Evolutionary conservation across 2,329 filamentous ascomycete genomes (phyloP).

Genomic region (Cladorrhinum sp.): DNA sequence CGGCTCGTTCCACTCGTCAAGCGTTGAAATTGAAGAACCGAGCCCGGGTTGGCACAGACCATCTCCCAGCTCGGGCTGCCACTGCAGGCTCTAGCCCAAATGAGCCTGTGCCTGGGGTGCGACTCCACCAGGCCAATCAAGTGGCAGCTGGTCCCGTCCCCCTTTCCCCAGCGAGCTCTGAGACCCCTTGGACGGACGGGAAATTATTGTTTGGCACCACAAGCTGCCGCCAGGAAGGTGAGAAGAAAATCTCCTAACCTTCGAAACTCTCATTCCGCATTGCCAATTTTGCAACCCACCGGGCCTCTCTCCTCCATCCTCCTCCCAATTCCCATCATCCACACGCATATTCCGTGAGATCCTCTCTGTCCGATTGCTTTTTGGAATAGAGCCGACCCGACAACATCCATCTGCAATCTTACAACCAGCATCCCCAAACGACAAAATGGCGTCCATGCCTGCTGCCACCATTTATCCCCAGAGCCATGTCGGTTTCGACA

Average conservation of each 20-base stretch:
- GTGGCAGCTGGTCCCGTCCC: constrained; percentile 29
- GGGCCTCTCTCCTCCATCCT: constrained; percentile 3
- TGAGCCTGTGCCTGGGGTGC: constrained; percentile 24
- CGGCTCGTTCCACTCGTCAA: constrained; percentile 14
- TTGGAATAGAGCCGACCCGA: constrained; percentile 33
- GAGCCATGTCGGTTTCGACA: constrained; percentile 99
- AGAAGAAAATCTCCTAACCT: constrained; percentile 24
- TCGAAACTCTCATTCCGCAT: constrained; percentile 15
- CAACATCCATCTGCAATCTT: no score
- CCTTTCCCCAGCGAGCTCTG: constrained; percentile 38
- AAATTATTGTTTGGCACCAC: constrained; percentile 31
- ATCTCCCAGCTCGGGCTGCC: constrained; percentile 15
- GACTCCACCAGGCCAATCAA: constrained; percentile 28
- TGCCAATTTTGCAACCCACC: constrained; percentile 16
- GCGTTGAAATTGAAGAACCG: background rate
- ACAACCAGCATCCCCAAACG: constrained; percentile 25
- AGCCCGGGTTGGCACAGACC: constrained; percentile 27
- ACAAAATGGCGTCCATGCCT: constrained; percentile 60
- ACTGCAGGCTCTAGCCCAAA: constrained; percentile 23
- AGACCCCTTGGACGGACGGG: constrained; percentile 26
- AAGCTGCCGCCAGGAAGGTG: constrained; percentile 25
- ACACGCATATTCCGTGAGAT: constrained; percentile 11
- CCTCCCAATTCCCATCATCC: background rate
- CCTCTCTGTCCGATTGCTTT: constrained; percentile 17
- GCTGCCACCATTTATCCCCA: constrained; percentile 77